phyloP scores from a whole-genome alignment of 345 rosid species.

The Corchorus olitorius region DNA sequence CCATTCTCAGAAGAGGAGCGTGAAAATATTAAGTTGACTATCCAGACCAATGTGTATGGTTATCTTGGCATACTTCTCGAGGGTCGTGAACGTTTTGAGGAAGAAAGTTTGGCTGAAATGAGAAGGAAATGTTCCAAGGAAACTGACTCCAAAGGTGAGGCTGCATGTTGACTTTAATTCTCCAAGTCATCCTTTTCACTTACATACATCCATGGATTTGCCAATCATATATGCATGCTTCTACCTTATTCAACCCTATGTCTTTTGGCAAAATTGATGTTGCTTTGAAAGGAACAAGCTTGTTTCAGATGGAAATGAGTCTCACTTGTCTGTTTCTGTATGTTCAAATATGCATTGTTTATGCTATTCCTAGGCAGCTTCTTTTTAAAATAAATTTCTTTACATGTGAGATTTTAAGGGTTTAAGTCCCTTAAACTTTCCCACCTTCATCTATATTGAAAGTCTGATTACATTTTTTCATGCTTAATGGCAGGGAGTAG shows the following conservation, averaged over 20 bases:
- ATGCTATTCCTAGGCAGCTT: not conserved
- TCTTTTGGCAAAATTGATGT: not conserved
- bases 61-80: slow-evolving; percentile 96
- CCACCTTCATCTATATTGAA: not conserved
- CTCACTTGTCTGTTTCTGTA: not conserved
- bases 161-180: slow-evolving; percentile 16
- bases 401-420: not conserved
- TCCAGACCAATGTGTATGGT: slow-evolving; percentile 87
- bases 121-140: slow-evolving; percentile 33
- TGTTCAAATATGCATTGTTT: slow-evolving; percentile 4
- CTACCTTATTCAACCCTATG: not conserved
- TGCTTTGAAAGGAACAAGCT: slow-evolving; percentile 8
- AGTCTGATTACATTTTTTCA: slow-evolving; percentile 16
- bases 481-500: slow-evolving; percentile 45
- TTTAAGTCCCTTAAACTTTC: not conserved
- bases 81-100: slow-evolving; percentile 96
- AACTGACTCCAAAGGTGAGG: slow-evolving; percentile 41
- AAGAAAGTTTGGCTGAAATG: slow-evolving; percentile 62
- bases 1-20: slow-evolving; percentile 90
- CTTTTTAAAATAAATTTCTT: not conserved
- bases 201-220: not conserved
- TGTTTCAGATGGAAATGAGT: not conserved
- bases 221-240: not conserved
- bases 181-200: not conserved
- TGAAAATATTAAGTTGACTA: slow-evolving; percentile 73